Evolutionary conservation across 2,329 filamentous ascomycete species (phyloP), one percentile per base, ranked within the genome.

Genomic region (Cercospora canescens): DNA sequence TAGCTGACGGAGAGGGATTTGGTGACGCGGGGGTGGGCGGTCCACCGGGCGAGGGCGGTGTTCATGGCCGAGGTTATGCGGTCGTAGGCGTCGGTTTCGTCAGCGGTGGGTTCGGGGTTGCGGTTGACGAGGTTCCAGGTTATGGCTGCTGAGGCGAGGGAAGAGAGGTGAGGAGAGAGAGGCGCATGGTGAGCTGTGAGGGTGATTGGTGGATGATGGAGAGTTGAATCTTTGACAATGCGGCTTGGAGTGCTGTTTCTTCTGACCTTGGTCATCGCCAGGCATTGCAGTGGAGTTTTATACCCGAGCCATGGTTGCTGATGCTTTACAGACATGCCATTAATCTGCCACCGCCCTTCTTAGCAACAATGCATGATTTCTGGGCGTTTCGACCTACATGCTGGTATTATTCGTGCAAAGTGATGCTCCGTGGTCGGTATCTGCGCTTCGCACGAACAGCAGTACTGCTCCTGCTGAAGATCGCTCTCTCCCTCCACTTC

Each of bases 71-170:
- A 34, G 37, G 60, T 59, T 58, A 69, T 69, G 39, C 62, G 50
- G 21, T 24, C 30, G 62, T 69, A 67, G 54, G 67, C 67, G n/a
- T 66, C 67, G 21, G 45, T 14, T 56, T 69, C 39, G 58, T 69
- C 65, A 28, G 61, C 52, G 26, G 61, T 65, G 30, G 67, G 64
- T 35, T 56, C 76, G 4, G 78, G 78, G 34, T 78, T 79, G 67
- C 82, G 80, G n/a, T 52, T 28, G 6, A 79, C 75, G 55, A 81
- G 80, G 4, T 78, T 81, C 81, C 81, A 83, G 21, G 56, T 65
- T 64, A 82, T 81, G 5, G 79, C 77, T 6, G 82, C 71, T 30
- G 35, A 37, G 24, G 56, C 56, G 56, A 59, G 34, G 34, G 32
- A 35, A 6, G 41, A 18, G 12, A 16, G 21, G 12, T 54, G 32